These are phyloP conservation scores for carrot (Daucus carota) DNA, from an alignment of 129 eudicot genomes.

Conservation along the genomic window DH1_v3.0 NC_030385.2:37696001-37696500, in stretches of 20 bases:
- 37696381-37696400: slow-evolving; percentile 43
- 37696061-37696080: slow-evolving; percentile 65
- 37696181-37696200: not conserved
- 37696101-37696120: not conserved
- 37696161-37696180: not conserved
- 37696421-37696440: slow-evolving; percentile 58
- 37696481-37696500: slow-evolving; percentile 66
- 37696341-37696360: slow-evolving; percentile 67
- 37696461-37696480: slow-evolving; percentile 66
- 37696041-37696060: slow-evolving; percentile 63
- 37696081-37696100: slow-evolving; percentile 61
- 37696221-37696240: not conserved
- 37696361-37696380: slow-evolving; percentile 65
- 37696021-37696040: slow-evolving; percentile 77
- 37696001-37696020: slow-evolving; percentile 2
- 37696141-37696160: not conserved
- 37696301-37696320: slow-evolving; percentile 79
- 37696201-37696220: not conserved
- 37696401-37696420: slow-evolving; percentile 54
- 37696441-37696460: slow-evolving; percentile 93
- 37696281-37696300: slow-evolving; percentile 1
- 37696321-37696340: slow-evolving; percentile 77
- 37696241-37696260: not conserved
- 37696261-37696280: not conserved
- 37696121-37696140: not conserved